Base-by-base conservation (phyloP, 208 protist genomes). In the Acanthamoeba triangularis region DNA sequence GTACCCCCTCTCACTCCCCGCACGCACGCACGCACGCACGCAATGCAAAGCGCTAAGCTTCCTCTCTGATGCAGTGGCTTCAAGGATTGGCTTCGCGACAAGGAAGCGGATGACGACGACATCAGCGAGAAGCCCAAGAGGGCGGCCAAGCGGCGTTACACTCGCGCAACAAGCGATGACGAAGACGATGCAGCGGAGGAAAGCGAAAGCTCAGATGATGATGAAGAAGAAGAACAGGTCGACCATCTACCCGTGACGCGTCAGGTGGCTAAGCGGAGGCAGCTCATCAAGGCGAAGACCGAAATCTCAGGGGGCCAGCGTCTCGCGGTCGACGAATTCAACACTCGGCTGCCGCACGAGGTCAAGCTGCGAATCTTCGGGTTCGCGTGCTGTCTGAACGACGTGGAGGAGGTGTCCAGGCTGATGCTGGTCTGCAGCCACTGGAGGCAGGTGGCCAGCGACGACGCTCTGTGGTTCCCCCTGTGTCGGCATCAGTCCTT, bases 391-490 rank as follows among this genome's bases (percentile, higher is more conserved):
- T 35, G 88, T 0, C 61, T 59, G 7, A 30, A 30, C 88, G 49
- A 80, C 88, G 88, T 35, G 37, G n/a, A 18, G n/a, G 88, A 74
- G n/a, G 35, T 28, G 2, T n/a, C 63, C 61, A 93, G 76, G 37
- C 63, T 78, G 20, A 76, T n/a, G 88, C 65, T 93, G 59, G 88
- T 93, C 88, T 93, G 88, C 88, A 74, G 61, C 37, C 30, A 93
- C 33, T 93, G 59, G 59, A 33, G 16, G 14, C 59, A 56, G 18
- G 59, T 93, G 88, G 63, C 65, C 28, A 41, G 37, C 44, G 88
- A 93, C 49, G 88, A 93, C 30, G 33, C 88, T 16, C 18, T 93
- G n/a, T 93, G 88, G 88, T 93, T 93, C 49, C 88, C 88, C 7
- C 56, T 93, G 35, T 93, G 88, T 25, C 33, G n/a, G 0, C 41